A percentile compares a stretch with the other conserved stretches of the same genome.
phyloP scores from a whole-genome alignment of 805 yeast species.

The Wickerhamomyces hampshirensis region DNA sequence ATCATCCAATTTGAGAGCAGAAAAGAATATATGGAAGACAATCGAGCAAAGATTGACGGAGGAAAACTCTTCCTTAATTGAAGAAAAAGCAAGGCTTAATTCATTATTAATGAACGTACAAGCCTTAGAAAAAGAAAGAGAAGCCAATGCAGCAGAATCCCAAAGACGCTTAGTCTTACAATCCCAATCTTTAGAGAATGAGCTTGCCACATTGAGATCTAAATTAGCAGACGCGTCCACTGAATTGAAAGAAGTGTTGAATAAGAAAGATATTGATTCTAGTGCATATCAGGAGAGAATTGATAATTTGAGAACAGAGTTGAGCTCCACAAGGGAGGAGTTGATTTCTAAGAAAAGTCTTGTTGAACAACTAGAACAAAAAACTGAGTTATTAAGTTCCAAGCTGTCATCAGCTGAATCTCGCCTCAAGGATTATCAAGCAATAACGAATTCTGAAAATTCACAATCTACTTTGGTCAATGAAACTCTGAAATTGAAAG shows the following conservation, averaged over 20 bases:
- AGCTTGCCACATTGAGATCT: slow-evolving; percentile 38
- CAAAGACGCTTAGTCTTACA: slow-evolving; percentile 45
- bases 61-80: slow-evolving; percentile 47
- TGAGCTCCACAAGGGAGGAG: slow-evolving; percentile 36
- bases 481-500: slow-evolving; percentile 28
- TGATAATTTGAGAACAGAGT: slow-evolving; percentile 45
- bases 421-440: slow-evolving; percentile 28
- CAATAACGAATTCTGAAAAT: slow-evolving; percentile 20
- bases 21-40: slow-evolving; percentile 45
- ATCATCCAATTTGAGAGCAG: slow-evolving; percentile 46
- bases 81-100: slow-evolving; percentile 57
- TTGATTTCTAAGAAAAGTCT: slow-evolving; percentile 36
- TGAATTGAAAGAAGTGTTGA: slow-evolving; percentile 48
- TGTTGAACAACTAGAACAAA: slow-evolving; percentile 35
- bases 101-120: slow-evolving; percentile 58
- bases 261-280: slow-evolving; percentile 51
- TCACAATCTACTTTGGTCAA: slow-evolving; percentile 24
- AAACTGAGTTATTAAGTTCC: slow-evolving; percentile 30
- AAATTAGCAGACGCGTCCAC: slow-evolving; percentile 41
- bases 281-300: slow-evolving; percentile 58
- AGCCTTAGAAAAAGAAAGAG: slow-evolving; percentile 56
- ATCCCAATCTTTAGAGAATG: slow-evolving; percentile 44
- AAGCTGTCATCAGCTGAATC: slow-evolving; percentile 26
- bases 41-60: slow-evolving; percentile 44
- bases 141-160: slow-evolving; percentile 43